Evolutionary conservation across 805 yeast species (phyloP).

Genomic region (Metschnikowia sp.): DNA sequence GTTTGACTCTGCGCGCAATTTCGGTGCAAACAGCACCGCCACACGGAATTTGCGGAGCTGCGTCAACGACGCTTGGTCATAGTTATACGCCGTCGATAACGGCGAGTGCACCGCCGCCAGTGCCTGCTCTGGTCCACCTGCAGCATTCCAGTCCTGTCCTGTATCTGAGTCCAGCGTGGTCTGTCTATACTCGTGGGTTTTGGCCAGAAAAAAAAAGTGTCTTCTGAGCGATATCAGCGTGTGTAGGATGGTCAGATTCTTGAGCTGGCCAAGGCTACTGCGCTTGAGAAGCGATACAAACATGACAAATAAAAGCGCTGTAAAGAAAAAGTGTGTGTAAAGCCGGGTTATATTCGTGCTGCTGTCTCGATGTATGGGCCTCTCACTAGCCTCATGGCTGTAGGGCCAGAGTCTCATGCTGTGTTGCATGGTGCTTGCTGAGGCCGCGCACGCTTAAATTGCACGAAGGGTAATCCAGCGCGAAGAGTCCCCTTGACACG

Average conservation of each 20-base stretch:
- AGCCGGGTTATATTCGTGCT: background rate
- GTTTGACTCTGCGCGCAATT: constrained; percentile 56
- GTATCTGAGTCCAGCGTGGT: constrained; percentile 13
- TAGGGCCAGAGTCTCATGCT: too few species aligned
- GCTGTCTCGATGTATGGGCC: background rate
- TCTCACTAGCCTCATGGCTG: too few species aligned
- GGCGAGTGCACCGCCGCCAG: constrained; percentile 1
- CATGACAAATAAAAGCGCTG: constrained; percentile 7
- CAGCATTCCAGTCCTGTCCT: constrained; percentile 15
- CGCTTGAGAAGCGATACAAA: constrained; percentile 3
- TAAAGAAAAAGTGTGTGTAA: background rate
- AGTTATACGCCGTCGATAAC: constrained; percentile 19
- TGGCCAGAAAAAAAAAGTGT: constrained; percentile 10
- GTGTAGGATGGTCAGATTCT: too few species aligned
- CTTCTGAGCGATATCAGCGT: background rate
- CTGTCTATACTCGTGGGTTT: background rate
- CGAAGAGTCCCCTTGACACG: too few species aligned
- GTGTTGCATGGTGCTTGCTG: too few species aligned
- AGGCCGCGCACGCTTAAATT: too few species aligned
- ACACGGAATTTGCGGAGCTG: constrained; percentile 43
- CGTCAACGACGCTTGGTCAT: constrained; percentile 19
- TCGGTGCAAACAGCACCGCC: constrained; percentile 73
- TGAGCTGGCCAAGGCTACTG: too few species aligned
- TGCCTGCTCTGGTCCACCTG: constrained; percentile 7
- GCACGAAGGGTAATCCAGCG: too few species aligned